These are phyloP conservation scores for Vaccinium vitisidaea DNA, from an alignment of 148 eudicot genomes.

Conservation along the genomic window DNA sequence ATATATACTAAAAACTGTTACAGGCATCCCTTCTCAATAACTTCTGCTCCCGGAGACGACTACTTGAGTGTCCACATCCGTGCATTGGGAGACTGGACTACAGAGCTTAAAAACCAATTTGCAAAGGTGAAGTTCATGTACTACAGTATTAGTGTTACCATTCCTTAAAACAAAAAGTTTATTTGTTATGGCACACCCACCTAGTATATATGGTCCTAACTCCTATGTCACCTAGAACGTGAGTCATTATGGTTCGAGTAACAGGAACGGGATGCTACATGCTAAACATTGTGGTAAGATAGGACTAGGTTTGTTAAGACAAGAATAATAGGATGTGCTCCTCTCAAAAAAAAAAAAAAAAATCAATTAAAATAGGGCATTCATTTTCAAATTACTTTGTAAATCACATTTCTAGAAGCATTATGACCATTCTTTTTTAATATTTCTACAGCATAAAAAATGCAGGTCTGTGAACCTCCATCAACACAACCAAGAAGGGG, in stretches of 20 bases:
- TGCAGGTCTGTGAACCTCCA: slow-evolving; percentile 68
- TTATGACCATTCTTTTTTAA: background rate
- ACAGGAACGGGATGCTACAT: background rate
- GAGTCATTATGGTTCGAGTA: background rate
- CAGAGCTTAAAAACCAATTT: slow-evolving; percentile 59
- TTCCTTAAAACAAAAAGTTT: background rate
- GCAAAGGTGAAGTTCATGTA: slow-evolving; percentile 45
- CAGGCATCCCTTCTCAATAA: slow-evolving; percentile 97
- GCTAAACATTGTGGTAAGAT: background rate
- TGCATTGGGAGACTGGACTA: slow-evolving; percentile 92
- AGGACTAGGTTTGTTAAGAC: background rate
- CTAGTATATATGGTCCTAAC: background rate
- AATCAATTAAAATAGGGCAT: background rate
- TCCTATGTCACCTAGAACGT: background rate
- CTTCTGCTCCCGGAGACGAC: slow-evolving; percentile 91
- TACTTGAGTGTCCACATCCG: slow-evolving; percentile 89
- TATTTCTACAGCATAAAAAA: slow-evolving; percentile 14
- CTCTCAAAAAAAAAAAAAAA: background rate
- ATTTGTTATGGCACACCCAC: background rate
- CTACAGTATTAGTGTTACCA: background rate
- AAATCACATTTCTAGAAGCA: background rate
- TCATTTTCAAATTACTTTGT: background rate
- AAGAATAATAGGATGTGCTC: background rate
- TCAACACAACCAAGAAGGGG: slow-evolving; percentile 41
- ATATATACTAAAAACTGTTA: slow-evolving; percentile 2